phyloP scores from a whole-genome alignment of 2,329 filamentous ascomycete genomes.

The Purpureocillium lavendulum region DNA sequence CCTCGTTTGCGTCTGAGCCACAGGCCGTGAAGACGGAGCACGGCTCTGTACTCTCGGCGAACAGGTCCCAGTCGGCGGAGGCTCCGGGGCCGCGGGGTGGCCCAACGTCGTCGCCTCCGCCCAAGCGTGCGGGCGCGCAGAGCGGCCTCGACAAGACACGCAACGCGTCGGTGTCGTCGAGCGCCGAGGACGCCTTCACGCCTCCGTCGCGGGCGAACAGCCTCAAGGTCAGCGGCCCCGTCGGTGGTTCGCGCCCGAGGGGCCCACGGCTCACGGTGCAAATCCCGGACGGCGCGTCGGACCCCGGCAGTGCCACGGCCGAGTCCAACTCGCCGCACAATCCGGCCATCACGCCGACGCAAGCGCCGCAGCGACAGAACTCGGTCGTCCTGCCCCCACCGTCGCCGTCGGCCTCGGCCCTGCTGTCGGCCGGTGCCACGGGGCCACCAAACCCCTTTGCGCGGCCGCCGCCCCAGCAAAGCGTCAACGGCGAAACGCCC shows the following conservation, averaged over 20 bases:
- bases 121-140: constrained; percentile 41
- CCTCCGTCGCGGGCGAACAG: constrained; percentile 76
- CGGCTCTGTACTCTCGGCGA: constrained; percentile 17
- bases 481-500: constrained; percentile 54
- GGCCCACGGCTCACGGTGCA: constrained; percentile 80
- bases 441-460: constrained; percentile 96
- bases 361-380: constrained; percentile 40
- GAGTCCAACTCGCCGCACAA: constrained; percentile 60
- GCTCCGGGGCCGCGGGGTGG: constrained; percentile 45
- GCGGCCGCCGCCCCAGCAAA: constrained; percentile 68
- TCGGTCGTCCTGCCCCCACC: constrained; percentile 83
- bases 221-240: constrained; percentile 42
- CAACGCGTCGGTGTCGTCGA: constrained; percentile 48
- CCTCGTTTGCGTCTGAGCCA: constrained; percentile 53
- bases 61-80: constrained; percentile 58
- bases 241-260: constrained; percentile 65
- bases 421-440: constrained; percentile 83
- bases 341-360: constrained; percentile 49
- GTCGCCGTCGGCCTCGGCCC: constrained; percentile 76
- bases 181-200: constrained; percentile 56
- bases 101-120: constrained; percentile 46
- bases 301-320: constrained; percentile 63
- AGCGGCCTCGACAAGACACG: constrained; percentile 35
- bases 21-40: constrained; percentile 28
- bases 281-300: constrained; percentile 86